Evolutionary conservation across 2,329 filamentous ascomycete species (phyloP), one percentile per base, ranked within the genome.

Genomic region (Sporothrix schenckii): DNA sequence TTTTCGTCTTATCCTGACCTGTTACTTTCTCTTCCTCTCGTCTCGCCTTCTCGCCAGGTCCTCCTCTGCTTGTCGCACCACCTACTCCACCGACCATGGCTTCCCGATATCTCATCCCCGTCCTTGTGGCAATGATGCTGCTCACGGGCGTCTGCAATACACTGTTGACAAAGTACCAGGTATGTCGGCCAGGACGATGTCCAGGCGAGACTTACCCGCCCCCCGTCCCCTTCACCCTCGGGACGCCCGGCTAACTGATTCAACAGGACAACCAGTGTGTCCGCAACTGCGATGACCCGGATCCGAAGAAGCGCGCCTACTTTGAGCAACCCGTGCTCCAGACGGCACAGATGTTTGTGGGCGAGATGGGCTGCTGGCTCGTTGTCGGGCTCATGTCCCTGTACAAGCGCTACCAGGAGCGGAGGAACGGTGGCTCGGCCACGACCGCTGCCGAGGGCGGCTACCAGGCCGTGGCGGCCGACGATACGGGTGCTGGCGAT

Each of bases 311-410:
- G 74, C 90, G 88, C 68, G 83, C 87, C 73, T 86, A 87, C 75
- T 98, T 99, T 81, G 93, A 97, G 80, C 94, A 98, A 79, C 95
- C 95, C 21, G 94, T 99, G 68, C 89, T 98, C 69, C 95, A 99
- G 80, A 98, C 95, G 73, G 89, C 93, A 0, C 95, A 98, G 80
- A 99, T 99, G 95, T 99, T 99, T 79, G 86, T 97, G 73, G 95
- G 95, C 70, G 95, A 99, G 80, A 91, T 92, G 86, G 94, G 93
- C 73, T 97, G 93, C 83, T 99, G 94, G 94, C 86, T 98, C 16
- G 92, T 99, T 68, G 87, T 98, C 56, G 89, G 91, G 27, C 76
- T 86, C 66, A 89, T 91, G 77, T 84, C 87, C 27, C 81, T 94
- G 2, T 92, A 91, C 80, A 84, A 85, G 65, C 86, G 85, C 73